Evolutionary conservation across 2,329 filamentous ascomycete species (phyloP).

Genomic region (Penicillium sclerotiorum): DNA sequence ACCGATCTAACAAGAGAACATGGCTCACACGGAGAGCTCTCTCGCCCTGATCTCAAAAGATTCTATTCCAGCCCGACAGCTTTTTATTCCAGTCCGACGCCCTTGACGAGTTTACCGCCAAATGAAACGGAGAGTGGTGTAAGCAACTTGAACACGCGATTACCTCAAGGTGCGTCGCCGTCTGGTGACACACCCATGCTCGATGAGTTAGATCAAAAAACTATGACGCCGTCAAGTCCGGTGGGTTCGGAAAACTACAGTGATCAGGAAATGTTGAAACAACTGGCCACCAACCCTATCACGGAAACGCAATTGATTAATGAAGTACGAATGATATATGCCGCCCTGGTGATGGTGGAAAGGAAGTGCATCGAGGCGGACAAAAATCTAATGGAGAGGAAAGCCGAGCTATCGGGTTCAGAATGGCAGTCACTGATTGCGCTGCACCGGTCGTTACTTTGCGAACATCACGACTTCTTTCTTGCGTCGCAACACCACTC

Average conservation of each 20-base stretch:
- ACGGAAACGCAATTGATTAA: conserved; percentile 76
- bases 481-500: conserved; percentile 84
- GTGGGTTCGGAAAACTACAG: neutral
- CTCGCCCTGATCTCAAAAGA: neutral
- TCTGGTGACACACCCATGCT: no score
- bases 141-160: no score
- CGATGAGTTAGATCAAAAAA: neutral
- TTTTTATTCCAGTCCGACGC: neutral
- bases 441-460: conserved; percentile 75
- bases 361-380: conserved; percentile 85
- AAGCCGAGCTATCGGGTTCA: conserved; percentile 54
- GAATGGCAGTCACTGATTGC: conserved; percentile 83
- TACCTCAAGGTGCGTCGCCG: neutral
- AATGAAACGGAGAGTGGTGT: neutral
- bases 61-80: neutral
- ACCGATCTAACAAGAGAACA: neutral
- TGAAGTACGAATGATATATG: conserved; percentile 69
- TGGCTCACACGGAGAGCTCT: neutral
- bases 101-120: neutral
- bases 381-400: conserved; percentile 51
- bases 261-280: conserved; percentile 46
- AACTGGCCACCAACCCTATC: conserved; percentile 69
- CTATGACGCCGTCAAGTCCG: neutral
- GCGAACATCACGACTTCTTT: conserved; percentile 86
- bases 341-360: conserved; percentile 82